Evolutionary conservation across 352 stramenopile genomes (phyloP), one percentile per base, ranked within the genome.

Genomic region (Thalassiosira sp.): DNA sequence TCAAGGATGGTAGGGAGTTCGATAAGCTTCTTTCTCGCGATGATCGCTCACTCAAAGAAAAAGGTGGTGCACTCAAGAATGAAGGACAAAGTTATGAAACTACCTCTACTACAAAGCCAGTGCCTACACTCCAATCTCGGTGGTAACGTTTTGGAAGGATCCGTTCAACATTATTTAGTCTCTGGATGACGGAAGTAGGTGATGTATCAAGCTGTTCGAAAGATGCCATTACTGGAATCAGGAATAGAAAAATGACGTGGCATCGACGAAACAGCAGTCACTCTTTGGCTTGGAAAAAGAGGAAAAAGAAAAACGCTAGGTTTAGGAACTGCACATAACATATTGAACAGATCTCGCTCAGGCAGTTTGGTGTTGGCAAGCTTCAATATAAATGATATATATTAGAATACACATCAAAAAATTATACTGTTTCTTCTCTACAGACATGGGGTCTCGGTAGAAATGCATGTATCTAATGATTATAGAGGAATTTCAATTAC

Each of bases 1-100:
- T 94, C 16, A 74, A 71, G 11, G 87, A 90, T 49, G 62, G 76
- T 10, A 82, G 82, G 35, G 60, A 82, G 31, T 93, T 91, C 56
- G 72, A 91, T 20, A 90, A 78, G 48, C 43, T 92, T 28, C 70
- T 93, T 31, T 80, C 84, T 53, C 81, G 72, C 11, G 56, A 79
- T 46, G 45, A 62, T 27, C 7, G 10, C n/a, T 49, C 22, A 24
- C n/a, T 25, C 24, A 66, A 68, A 43, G 48, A 68, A 3, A 35
- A 70, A 15, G 43, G 33, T 15, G 15, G 16, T 18, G 1, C 18
- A 13, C 20, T 52, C 31, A 62, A 49, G 11, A 24, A 35, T 66
- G 7, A 27, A 45, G 20, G 11, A 37, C 20, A 45, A 35, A 63
- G 49, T 71, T 52, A 61, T 20, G 51, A 76, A 58, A 61, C 63